These are phyloP conservation scores for Talaromyces adpressus DNA, from an alignment of 495 filamentous ascomycete genomes.

Conservation along the genomic window DNA sequence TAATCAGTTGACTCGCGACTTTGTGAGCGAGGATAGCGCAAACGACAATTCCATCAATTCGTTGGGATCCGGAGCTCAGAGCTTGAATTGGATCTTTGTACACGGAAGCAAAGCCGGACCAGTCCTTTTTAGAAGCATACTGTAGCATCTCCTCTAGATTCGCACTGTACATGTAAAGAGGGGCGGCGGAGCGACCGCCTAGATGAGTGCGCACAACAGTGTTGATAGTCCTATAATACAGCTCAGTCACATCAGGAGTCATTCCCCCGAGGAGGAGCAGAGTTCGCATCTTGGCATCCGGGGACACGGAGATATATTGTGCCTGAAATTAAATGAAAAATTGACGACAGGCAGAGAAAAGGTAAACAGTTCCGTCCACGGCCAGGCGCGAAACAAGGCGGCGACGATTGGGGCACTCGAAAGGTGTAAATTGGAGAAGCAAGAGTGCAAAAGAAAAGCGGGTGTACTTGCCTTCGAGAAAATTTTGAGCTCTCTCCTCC, in stretches of 20 bases:
- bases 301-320: too few relatives aligned
- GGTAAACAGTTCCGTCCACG: too few relatives aligned
- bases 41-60: conserved; percentile 8
- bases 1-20: conserved; percentile 8
- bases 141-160: conserved; percentile 13
- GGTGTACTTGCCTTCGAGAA: too few relatives aligned
- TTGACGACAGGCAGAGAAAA: too few relatives aligned
- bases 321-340: too few relatives aligned
- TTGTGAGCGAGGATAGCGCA: conserved; percentile 16
- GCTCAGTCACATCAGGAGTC: conserved; percentile 14
- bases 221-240: conserved; percentile 18
- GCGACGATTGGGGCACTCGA: too few relatives aligned
- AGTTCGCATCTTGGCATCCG: background rate
- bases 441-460: too few relatives aligned
- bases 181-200: conserved; percentile 10
- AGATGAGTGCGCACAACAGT: conserved; percentile 9
- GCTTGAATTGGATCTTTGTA: conserved; percentile 3
- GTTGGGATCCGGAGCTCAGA: background rate
- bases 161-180: conserved; percentile 15
- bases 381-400: too few relatives aligned
- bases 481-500: too few relatives aligned
- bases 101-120: conserved; percentile 3
- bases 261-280: conserved; percentile 4
- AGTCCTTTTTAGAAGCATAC: conserved; percentile 2
- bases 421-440: too few relatives aligned